Conservation (phyloP, 208 protist species). For the Trypanosoma mega region DNA sequence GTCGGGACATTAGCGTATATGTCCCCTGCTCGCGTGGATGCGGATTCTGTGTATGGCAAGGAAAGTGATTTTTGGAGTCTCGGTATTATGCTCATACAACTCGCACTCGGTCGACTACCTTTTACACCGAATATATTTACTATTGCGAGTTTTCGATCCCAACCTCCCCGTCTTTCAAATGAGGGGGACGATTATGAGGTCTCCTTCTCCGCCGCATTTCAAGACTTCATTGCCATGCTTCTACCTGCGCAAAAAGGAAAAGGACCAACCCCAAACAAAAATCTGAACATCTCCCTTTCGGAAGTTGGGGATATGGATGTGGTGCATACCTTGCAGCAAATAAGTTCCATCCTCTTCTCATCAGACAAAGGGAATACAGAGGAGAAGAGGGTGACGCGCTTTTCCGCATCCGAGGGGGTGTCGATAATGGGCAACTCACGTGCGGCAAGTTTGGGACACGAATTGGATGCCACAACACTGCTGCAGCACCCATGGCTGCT, state of each 20-base stretch:
- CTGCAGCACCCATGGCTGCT: slow-evolving; percentile 22
- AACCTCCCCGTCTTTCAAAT: slow-evolving; percentile 23
- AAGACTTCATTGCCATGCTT: slow-evolving; percentile 23
- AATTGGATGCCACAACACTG: slow-evolving; percentile 8
- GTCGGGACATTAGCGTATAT: slow-evolving; percentile 41
- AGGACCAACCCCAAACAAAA: background rate
- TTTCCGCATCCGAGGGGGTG: background rate
- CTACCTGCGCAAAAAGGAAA: background rate
- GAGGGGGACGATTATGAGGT: background rate
- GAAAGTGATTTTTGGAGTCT: slow-evolving; percentile 39
- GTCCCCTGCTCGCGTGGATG: slow-evolving; percentile 30
- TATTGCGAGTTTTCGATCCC: slow-evolving; percentile 16
- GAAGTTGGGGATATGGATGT: slow-evolving; percentile 4
- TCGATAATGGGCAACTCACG: too few relatives aligned
- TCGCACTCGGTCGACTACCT: slow-evolving; percentile 30
- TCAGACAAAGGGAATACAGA: background rate
- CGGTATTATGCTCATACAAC: slow-evolving; percentile 32
- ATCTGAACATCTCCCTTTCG: background rate
- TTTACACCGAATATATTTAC: slow-evolving; percentile 24
- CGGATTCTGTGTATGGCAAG: slow-evolving; percentile 26
- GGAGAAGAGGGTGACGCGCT: background rate
- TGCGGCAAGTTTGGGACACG: background rate
- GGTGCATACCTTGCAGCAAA: too few relatives aligned
- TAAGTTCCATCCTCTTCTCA: too few relatives aligned
- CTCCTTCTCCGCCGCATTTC: slow-evolving; percentile 14